These are phyloP conservation scores for Leishmania tarentolae DNA, from an alignment of 208 protist species.

Conservation along the genomic window DNA sequence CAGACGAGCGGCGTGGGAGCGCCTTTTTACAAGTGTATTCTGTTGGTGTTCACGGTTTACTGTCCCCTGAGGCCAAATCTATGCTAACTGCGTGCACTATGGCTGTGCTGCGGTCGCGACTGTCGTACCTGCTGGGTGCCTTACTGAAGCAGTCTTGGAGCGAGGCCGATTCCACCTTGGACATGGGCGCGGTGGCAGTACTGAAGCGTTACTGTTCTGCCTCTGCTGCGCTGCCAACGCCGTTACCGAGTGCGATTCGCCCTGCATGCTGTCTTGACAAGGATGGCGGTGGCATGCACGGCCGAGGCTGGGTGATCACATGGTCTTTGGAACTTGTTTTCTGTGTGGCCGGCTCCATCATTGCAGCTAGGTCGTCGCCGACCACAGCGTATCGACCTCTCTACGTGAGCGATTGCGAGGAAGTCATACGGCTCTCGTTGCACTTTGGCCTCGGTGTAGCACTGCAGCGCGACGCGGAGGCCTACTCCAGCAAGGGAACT, in stretches of 20 bases:
- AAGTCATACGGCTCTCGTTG: conserved; percentile 4
- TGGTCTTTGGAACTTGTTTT: conserved; percentile 24
- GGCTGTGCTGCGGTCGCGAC: conserved; percentile 24
- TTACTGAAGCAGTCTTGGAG: background rate
- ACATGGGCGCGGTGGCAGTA: background rate
- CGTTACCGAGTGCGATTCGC: background rate
- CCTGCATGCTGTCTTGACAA: background rate
- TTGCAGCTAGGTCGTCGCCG: background rate
- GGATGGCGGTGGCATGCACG: background rate
- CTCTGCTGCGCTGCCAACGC: background rate
- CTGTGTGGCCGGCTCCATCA: conserved; percentile 1
- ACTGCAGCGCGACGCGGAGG: background rate
- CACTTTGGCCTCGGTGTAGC: conserved; percentile 5
- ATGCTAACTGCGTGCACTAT: conserved; percentile 17
- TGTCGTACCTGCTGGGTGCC: conserved; percentile 13
- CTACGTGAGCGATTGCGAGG: conserved; percentile 5
- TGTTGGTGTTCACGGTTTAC: conserved; percentile 8
- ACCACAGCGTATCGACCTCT: background rate
- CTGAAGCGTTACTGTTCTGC: background rate
- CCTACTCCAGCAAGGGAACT: background rate
- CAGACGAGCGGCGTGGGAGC: background rate
- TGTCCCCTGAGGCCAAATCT: conserved; percentile 30
- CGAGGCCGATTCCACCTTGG: background rate
- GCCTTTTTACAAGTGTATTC: conserved; percentile 27
- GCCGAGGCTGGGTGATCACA: conserved; percentile 16